Evolutionary conservation across 257 asterid genomes (phyloP).

Genomic region (Gynochthodes officinalis): DNA sequence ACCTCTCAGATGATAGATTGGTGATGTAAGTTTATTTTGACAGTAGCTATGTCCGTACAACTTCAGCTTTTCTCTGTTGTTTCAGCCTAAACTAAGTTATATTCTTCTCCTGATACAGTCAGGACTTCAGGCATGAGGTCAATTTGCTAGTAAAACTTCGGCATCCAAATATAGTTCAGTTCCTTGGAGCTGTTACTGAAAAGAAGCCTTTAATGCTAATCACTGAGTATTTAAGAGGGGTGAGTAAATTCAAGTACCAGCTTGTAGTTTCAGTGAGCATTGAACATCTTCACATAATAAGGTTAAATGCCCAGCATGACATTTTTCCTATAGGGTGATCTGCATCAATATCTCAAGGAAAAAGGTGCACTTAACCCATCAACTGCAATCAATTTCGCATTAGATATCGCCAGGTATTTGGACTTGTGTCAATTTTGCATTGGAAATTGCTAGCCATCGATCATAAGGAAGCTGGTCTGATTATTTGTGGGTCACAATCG

Average conservation of each 20-base stretch:
- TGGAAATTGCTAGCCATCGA: constrained; percentile 81
- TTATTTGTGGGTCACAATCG: not conserved
- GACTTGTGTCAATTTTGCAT: constrained; percentile 51
- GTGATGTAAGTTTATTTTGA: constrained; percentile 60
- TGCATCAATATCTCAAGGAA: constrained; percentile 90
- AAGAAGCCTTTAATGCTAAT: constrained; percentile 93
- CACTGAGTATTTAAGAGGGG: constrained; percentile 96
- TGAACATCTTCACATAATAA: not conserved
- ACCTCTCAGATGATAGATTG: constrained; percentile 90
- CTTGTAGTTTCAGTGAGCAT: constrained; percentile 7
- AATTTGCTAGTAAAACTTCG: constrained; percentile 97
- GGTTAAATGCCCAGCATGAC: constrained; percentile 15
- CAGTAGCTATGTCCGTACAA: not conserved
- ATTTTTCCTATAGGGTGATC: constrained; percentile 67
- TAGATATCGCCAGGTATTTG: constrained; percentile 89
- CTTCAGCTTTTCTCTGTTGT: not conserved
- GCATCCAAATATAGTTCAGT: constrained; percentile 97
- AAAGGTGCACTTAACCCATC: constrained; percentile 83
- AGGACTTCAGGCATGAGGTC: constrained; percentile 98
- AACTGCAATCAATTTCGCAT: constrained; percentile 75
- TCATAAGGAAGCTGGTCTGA: not conserved
- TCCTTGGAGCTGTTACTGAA: constrained; percentile 95
- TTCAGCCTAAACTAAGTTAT: constrained; percentile 8
- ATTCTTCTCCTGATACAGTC: constrained; percentile 48
- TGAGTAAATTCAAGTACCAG: constrained; percentile 34